Conservation (phyloP, 176 grass and related monocot genomes). For the Oryza meyeriana region DNA sequence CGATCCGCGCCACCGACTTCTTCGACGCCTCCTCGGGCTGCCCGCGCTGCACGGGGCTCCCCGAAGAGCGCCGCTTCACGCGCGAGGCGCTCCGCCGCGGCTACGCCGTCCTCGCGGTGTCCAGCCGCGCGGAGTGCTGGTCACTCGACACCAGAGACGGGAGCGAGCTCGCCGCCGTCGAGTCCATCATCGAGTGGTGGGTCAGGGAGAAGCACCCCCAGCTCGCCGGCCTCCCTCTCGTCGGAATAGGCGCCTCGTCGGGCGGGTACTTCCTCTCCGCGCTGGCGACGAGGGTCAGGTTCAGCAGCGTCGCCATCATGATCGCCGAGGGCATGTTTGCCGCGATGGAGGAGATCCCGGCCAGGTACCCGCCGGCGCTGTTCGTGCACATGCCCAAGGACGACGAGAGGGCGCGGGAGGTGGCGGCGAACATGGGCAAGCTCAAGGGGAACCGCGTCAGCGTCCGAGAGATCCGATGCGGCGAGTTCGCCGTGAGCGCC, state of each 20-base stretch:
- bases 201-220: constrained; percentile 34
- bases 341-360: constrained; percentile 31
- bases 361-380: constrained; percentile 73
- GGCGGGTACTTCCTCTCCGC: constrained; percentile 86
- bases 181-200: constrained; percentile 78
- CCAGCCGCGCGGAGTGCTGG: constrained; percentile 79
- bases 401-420: constrained; percentile 20
- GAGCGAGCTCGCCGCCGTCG: constrained; percentile 57
- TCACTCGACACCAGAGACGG: constrained; percentile 20
- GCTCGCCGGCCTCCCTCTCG: constrained; percentile 56
- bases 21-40: constrained; percentile 74
- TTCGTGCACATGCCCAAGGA: constrained; percentile 96
- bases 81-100: constrained; percentile 56
- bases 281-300: constrained; percentile 60
- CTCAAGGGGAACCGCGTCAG: constrained; percentile 52
- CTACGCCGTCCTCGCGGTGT: constrained; percentile 67
- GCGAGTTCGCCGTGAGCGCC: constrained; percentile 49
- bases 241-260: constrained; percentile 74
- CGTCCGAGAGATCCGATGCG: constrained; percentile 62
- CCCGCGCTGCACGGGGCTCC: constrained; percentile 64
- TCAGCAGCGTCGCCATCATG: constrained; percentile 69
- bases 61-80: constrained; percentile 81
- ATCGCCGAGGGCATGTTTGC: constrained; percentile 78
- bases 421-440: constrained; percentile 41
- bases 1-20: constrained; percentile 73